Conservation (phyloP, 768 basidiomycete species). For the Pulveroboletus frians region DNA sequence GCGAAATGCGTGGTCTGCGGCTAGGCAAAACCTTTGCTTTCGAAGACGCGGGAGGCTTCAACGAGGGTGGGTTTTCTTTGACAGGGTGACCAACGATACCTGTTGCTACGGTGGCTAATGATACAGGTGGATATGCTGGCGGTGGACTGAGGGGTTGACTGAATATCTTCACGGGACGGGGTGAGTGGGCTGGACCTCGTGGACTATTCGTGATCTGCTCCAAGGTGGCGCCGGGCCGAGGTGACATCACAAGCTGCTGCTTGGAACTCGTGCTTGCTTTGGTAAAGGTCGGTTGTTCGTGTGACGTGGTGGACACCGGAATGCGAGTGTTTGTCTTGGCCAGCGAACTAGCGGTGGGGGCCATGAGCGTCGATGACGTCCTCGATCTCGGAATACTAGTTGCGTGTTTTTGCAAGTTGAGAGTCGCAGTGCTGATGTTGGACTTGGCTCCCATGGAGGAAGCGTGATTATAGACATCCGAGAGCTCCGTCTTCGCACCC, state of each 20-base stretch:
- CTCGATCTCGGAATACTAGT: slow-evolving; percentile 21
- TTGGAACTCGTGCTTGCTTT: slow-evolving; percentile 13
- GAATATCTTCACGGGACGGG: slow-evolving; percentile 40
- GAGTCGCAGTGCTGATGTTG: slow-evolving; percentile 6
- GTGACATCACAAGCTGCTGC: slow-evolving; percentile 9
- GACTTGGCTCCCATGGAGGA: slow-evolving; percentile 30
- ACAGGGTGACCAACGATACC: slow-evolving; percentile 16
- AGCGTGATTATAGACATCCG: slow-evolving; percentile 15
- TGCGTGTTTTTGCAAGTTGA: slow-evolving; percentile 7
- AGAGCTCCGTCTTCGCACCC: slow-evolving; percentile 32
- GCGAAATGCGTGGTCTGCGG: slow-evolving; percentile 73
- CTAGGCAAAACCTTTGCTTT: slow-evolving; percentile 34
- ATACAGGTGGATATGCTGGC: slow-evolving; percentile 19
- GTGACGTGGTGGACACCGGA: slow-evolving; percentile 16
- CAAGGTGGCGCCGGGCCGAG: slow-evolving; percentile 18
- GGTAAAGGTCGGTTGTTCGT: slow-evolving; percentile 12
- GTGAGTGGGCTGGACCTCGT: slow-evolving; percentile 7
- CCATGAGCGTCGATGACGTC: slow-evolving; percentile 50
- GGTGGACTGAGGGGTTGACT: slow-evolving; percentile 43
- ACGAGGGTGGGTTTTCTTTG: neutral
- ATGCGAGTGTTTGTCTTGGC: slow-evolving; percentile 45
- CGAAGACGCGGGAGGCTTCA: slow-evolving; percentile 17
- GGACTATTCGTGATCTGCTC: slow-evolving; percentile 35
- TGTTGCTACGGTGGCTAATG: slow-evolving; percentile 30
- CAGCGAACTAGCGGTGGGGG: slow-evolving; percentile 73